These are phyloP conservation scores for Triticum urartu DNA, from an alignment of 176 grass and related monocot genomes.

Conservation along the genomic window DNA sequence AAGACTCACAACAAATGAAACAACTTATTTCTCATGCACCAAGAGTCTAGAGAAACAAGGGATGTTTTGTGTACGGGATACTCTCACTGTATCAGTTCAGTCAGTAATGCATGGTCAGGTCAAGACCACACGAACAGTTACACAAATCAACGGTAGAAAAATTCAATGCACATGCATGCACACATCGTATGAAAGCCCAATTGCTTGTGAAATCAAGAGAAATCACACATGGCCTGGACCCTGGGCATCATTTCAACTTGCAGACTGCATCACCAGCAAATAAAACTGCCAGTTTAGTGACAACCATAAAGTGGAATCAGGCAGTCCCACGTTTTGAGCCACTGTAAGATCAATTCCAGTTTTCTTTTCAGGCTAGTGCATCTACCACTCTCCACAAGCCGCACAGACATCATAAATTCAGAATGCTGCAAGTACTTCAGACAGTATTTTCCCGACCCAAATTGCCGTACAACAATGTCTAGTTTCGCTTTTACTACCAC, in stretches of 20 bases:
- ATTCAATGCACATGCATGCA: neutral
- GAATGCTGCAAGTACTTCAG: neutral
- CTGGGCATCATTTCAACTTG: neutral
- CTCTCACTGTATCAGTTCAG: neutral
- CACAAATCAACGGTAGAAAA: neutral
- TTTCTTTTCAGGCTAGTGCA: neutral
- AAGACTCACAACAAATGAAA: neutral
- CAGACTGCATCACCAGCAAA: neutral
- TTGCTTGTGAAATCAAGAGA: neutral
- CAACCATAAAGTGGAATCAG: neutral
- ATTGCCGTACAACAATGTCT: neutral
- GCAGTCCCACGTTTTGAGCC: neutral
- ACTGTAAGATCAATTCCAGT: neutral
- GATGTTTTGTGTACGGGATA: neutral
- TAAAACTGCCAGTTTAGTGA: neutral
- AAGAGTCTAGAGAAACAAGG: neutral
- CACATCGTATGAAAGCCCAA: neutral
- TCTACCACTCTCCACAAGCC: neutral
- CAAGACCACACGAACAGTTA: neutral
- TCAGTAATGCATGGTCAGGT: neutral
- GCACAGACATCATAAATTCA: neutral
- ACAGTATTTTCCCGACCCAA: neutral
- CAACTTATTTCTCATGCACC: neutral
- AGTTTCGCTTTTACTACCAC: neutral
- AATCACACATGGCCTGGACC: neutral